A percentile compares a stretch with the other conserved stretches of the same genome.
These are phyloP conservation scores for Aspergillus heteromorphus DNA, from an alignment of 495 filamentous ascomycete species.

Conservation along the genomic window DNA sequence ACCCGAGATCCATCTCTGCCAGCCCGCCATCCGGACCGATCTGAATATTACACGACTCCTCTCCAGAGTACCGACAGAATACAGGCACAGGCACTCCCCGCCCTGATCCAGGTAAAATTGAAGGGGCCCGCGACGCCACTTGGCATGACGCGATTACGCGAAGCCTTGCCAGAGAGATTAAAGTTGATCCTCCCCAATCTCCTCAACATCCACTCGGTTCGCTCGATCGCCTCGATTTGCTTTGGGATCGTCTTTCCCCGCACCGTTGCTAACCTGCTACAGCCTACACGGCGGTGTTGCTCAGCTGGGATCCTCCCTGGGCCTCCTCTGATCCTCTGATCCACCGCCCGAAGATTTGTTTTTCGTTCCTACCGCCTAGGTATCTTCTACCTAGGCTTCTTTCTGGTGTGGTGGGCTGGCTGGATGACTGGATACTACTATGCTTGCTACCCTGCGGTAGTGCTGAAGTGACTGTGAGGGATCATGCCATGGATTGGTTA, in stretches of 20 bases:
- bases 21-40: background rate
- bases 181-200: constrained; percentile 19
- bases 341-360: background rate
- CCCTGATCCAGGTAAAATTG: constrained; percentile 10
- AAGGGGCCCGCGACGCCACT: constrained; percentile 12
- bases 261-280: constrained; percentile 13
- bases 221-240: constrained; percentile 18
- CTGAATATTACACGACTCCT: no score
- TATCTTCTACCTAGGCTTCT: no score
- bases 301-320: background rate
- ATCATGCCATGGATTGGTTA: constrained; percentile 1
- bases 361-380: no score
- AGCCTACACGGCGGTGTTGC: background rate
- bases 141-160: constrained; percentile 18
- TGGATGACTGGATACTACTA: no score
- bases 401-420: no score
- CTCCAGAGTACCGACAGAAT: no score
- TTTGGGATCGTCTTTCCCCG: constrained; percentile 22
- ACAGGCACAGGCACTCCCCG: no score
- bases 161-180: constrained; percentile 19
- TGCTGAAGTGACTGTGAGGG: constrained; percentile 1
- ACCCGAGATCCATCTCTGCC: background rate
- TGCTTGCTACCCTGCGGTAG: no score
- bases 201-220: constrained; percentile 11
- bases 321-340: background rate